These are phyloP conservation scores for Pontederia crassipes DNA, from an alignment of 176 grass and related monocot species.

Conservation along the genomic window DNA sequence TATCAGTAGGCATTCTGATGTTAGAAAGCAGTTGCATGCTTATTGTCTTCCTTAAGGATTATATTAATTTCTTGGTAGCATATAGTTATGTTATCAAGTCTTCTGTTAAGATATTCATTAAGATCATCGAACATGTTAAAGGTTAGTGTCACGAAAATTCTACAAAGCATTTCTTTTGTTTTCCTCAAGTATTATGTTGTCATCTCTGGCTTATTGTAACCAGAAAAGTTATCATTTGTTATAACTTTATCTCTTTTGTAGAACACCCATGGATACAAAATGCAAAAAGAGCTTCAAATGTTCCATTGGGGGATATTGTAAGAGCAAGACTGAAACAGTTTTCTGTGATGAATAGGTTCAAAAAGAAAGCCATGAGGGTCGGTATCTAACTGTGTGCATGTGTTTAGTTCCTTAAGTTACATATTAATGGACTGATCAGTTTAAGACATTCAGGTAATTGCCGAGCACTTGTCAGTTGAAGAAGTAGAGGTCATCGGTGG, in stretches of 20 bases:
- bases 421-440: background rate
- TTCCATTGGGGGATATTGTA: constrained; percentile 80
- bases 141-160: too few relatives aligned
- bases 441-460: constrained; percentile 43
- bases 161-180: too few relatives aligned
- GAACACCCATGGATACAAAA: constrained; percentile 92
- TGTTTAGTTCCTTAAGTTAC: background rate
- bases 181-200: background rate
- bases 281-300: constrained; percentile 67
- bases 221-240: background rate
- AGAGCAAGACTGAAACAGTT: constrained; percentile 81
- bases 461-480: constrained; percentile 77
- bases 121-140: too few relatives aligned
- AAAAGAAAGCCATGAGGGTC: constrained; percentile 93
- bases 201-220: background rate
- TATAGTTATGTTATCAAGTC: too few relatives aligned
- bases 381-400: background rate
- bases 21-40: too few relatives aligned
- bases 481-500: constrained; percentile 86
- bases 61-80: too few relatives aligned
- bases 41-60: too few relatives aligned
- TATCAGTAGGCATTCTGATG: too few relatives aligned
- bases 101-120: too few relatives aligned
- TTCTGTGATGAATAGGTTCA: constrained; percentile 98
- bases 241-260: constrained; percentile 21